Percentiles rank a stretch among this genome's conserved stretches.
phyloP scores from a whole-genome alignment of 768 basidiomycete species.

The Nevesoporus exiguus region DNA sequence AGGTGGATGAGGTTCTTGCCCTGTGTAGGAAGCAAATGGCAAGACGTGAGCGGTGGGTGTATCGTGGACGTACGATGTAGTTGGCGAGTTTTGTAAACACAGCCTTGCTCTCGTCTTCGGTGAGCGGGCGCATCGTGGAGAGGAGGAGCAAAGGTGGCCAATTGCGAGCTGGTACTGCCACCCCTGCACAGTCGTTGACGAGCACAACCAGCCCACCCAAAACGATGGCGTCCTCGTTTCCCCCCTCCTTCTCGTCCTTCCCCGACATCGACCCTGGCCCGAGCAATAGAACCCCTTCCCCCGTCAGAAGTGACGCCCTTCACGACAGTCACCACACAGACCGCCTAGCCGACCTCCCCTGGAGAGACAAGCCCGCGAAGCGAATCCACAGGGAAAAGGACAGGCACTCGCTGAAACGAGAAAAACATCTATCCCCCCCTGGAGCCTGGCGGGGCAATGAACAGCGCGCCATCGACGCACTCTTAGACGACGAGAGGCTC shows the following conservation, averaged over 20 bases:
- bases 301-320: conserved; percentile 15
- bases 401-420: conserved; percentile 30
- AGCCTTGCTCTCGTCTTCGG: conserved; percentile 94
- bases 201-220: not conserved
- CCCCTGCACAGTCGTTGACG: not conserved
- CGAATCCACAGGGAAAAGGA: conserved; percentile 27
- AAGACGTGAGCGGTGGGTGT: not conserved
- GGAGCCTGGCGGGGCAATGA: conserved; percentile 24
- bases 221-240: conserved; percentile 54
- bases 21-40: conserved; percentile 36
- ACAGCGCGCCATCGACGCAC: conserved; percentile 8
- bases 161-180: conserved; percentile 3
- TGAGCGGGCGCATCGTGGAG: conserved; percentile 81
- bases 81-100: conserved; percentile 97
- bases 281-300: conserved; percentile 27
- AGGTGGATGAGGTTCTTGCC: conserved; percentile 96
- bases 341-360: conserved; percentile 12
- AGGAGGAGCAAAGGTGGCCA: conserved; percentile 2
- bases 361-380: conserved; percentile 21
- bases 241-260: conserved; percentile 68
- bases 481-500: conserved; percentile 29
- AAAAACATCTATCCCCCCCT: conserved; percentile 27
- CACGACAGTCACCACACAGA: conserved; percentile 13
- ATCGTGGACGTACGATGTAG: conserved; percentile 69
- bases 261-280: conserved; percentile 54